phyloP scores from a whole-genome alignment of 164 flowering plant species.

The Dillenia turbinata region DNA sequence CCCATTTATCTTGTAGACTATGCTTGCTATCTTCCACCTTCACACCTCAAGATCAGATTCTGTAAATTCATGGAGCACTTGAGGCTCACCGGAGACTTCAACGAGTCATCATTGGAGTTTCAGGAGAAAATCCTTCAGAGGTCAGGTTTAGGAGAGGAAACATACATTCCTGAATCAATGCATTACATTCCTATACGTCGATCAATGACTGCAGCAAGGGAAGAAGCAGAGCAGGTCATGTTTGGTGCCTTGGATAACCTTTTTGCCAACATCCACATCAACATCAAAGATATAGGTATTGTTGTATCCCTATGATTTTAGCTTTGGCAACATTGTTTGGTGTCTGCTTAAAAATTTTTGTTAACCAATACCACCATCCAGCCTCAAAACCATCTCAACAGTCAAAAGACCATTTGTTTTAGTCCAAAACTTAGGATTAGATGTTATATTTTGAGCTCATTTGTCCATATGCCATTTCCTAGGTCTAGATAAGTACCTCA shows the following conservation, averaged over 20 bases:
- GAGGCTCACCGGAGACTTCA: constrained; percentile 9
- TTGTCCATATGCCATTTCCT: no score
- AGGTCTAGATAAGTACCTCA: no score
- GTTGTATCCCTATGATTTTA: no score
- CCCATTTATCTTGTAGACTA: background rate
- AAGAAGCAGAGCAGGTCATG: background rate
- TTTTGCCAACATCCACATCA: background rate
- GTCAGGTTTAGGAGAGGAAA: constrained; percentile 18
- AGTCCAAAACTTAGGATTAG: no score
- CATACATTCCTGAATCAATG: background rate
- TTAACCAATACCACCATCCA: no score
- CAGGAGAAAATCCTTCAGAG: background rate
- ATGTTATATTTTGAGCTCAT: no score
- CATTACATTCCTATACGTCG: background rate
- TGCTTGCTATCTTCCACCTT: background rate
- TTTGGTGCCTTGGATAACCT: background rate
- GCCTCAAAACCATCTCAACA: no score
- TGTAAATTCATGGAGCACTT: background rate
- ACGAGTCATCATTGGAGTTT: constrained; percentile 13
- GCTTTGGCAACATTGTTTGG: no score
- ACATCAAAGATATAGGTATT: no score
- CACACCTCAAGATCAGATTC: constrained; percentile 10
- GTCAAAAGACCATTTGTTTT: no score
- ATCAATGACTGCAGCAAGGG: background rate
- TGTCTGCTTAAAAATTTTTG: no score